These are phyloP conservation scores for Fagus crenata DNA, from an alignment of 306 rosid genomes.

Conservation along the genomic window DNA sequence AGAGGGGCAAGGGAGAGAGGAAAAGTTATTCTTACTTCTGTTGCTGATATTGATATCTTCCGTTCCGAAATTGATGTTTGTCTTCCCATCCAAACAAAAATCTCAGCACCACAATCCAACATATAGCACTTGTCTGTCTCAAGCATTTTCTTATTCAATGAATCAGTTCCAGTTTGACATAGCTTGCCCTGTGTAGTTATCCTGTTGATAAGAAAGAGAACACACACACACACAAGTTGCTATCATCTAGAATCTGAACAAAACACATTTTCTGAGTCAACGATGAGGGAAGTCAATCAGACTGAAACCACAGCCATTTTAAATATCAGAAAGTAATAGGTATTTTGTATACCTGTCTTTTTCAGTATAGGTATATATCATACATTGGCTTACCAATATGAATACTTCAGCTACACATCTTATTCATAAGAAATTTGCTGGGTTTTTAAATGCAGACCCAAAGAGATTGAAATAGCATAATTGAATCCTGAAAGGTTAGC, in stretches of 20 bases:
- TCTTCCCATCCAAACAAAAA: conserved; percentile 93
- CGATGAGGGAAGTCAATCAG: conserved; percentile 14
- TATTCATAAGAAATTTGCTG: background rate
- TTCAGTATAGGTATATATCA: background rate
- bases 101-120: conserved; percentile 80
- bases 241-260: conserved; percentile 13
- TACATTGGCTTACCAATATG: background rate
- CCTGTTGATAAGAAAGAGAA: conserved; percentile 46
- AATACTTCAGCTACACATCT: background rate
- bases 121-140: conserved; percentile 86
- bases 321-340: background rate
- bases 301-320: background rate
- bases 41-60: conserved; percentile 68
- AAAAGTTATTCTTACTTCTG: conserved; percentile 63
- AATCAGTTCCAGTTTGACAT: conserved; percentile 47
- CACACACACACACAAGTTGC: background rate
- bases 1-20: conserved; percentile 12
- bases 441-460: conserved; percentile 7
- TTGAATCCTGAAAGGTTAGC: background rate
- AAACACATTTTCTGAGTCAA: conserved; percentile 5
- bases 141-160: conserved; percentile 62
- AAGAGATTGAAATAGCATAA: conserved; percentile 20
- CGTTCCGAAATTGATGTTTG: conserved; percentile 76
- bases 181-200: conserved; percentile 78
- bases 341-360: background rate